phyloP scores from a whole-genome alignment of 306 rosid species.

The Prunus campanulata region DNA sequence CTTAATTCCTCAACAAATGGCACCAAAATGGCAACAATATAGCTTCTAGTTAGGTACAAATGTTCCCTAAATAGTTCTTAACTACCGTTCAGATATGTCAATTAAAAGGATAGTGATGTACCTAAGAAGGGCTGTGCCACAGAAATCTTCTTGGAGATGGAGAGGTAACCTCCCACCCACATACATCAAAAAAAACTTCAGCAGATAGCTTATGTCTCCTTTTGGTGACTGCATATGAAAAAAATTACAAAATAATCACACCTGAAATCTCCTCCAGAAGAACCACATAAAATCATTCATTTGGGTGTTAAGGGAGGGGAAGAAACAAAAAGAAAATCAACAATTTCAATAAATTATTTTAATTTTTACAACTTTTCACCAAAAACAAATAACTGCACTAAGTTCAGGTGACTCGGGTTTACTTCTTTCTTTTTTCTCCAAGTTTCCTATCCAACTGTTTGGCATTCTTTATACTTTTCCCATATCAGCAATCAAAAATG shows the following conservation, averaged over 20 bases:
- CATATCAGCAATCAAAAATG: conserved; percentile 6
- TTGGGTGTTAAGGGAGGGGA: too few relatives aligned
- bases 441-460: neutral
- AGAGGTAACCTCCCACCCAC: conserved; percentile 88
- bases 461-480: neutral
- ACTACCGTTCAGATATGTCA: neutral
- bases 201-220: conserved; percentile 90
- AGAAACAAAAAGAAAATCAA: neutral
- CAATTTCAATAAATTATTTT: neutral
- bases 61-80: neutral
- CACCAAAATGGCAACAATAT: neutral
- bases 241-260: conserved; percentile 24
- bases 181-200: conserved; percentile 82
- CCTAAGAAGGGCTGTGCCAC: conserved; percentile 93
- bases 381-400: neutral
- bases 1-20: neutral
- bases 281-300: conserved; percentile 4
- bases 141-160: conserved; percentile 90
- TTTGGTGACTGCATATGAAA: conserved; percentile 68
- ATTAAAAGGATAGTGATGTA: conserved; percentile 18
- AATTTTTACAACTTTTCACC: neutral
- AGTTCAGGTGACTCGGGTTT: neutral
- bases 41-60: neutral
- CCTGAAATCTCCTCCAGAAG: conserved; percentile 7
- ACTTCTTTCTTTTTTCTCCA: neutral